Conservation (phyloP, 2,329 filamentous ascomycete species). For the Cadophora luteo-olivacea region DNA sequence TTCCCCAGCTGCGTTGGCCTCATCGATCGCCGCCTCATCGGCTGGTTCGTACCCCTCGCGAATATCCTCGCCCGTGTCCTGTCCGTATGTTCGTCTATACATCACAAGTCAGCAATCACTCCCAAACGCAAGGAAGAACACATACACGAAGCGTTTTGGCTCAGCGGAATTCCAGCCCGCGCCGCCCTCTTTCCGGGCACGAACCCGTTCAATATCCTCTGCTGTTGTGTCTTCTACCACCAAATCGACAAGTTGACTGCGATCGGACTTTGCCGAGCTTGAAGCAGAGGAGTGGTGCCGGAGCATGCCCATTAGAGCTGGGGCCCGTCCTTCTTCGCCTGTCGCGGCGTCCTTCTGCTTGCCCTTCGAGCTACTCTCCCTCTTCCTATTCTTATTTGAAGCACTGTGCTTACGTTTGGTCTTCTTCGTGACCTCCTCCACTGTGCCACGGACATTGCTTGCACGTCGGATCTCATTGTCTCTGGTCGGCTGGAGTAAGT, state of each 20-base stretch:
- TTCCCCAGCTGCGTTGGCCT: constrained; percentile 49
- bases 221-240: constrained; percentile 69
- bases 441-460: constrained; percentile 48
- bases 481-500: constrained; percentile 58
- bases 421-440: constrained; percentile 45
- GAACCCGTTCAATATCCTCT: constrained; percentile 66
- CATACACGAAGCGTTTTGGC: constrained; percentile 61
- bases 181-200: constrained; percentile 66
- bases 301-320: constrained; percentile 46
- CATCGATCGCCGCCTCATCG: constrained; percentile 50
- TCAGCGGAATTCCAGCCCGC: constrained; percentile 64
- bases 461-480: constrained; percentile 43
- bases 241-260: constrained; percentile 70
- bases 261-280: constrained; percentile 58
- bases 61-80: constrained; percentile 56
- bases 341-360: constrained; percentile 37
- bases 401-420: constrained; percentile 41
- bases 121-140: constrained; percentile 17
- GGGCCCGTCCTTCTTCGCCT: constrained; percentile 43
- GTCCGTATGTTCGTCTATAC: constrained; percentile 53
- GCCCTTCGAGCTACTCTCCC: constrained; percentile 41
- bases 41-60: constrained; percentile 60
- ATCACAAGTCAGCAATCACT: not conserved
- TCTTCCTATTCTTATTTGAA: constrained; percentile 30
- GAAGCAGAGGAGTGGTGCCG: constrained; percentile 56